Base-by-base conservation (phyloP, 1,139 yeast species). In the Nakaseomyces sp. region DNA sequence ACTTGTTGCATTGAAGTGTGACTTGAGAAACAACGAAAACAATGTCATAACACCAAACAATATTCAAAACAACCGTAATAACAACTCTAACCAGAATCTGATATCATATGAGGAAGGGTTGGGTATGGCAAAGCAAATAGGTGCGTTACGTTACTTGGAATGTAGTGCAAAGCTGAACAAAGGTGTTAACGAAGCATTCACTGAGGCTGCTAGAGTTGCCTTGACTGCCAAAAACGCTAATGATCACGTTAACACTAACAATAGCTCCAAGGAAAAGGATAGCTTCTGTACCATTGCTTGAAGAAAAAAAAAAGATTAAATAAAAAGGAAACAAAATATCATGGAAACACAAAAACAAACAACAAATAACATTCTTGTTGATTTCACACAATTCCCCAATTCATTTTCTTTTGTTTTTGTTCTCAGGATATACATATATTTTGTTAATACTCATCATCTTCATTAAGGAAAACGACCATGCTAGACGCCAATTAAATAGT, bases 161-260 rank as follows among this genome's bases (percentile, higher is more conserved):
- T 89, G 96, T 67, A 84, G 95, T 26, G 96, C 97, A 10, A 88
- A 88, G 68, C 81, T 82, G 63, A 88, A 87, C 65, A 75, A 94
- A 60, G 97, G 97, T 52, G 97, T 89, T 24, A 88, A 91, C 59
- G 97, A 89, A 66, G 96, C 96, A 4, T 89, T 89, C 63, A 86
- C 96, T 1, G 96, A 89, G 65, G 96, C 96, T 40, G 96, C 96
- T 8, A 77, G 97, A 65, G 88, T 95, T 62, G 97, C 96, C 4
- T 73, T 91, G 55, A 82, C 86, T 52, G 95, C 38, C 3, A 35
- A 35, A 13, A 35, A 35, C 13, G 38, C 38, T 19, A 35, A 20
- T 8, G 38, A 35, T 20, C 17, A 20, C 4, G 18, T n/a, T 9
- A n/a, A 20, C 18, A 20, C 18, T 28, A 35, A 35, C 7, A 35